These are phyloP conservation scores for Euphrasia arctica DNA, from an alignment of 305 asterid species.

Conservation along the genomic window DNA sequence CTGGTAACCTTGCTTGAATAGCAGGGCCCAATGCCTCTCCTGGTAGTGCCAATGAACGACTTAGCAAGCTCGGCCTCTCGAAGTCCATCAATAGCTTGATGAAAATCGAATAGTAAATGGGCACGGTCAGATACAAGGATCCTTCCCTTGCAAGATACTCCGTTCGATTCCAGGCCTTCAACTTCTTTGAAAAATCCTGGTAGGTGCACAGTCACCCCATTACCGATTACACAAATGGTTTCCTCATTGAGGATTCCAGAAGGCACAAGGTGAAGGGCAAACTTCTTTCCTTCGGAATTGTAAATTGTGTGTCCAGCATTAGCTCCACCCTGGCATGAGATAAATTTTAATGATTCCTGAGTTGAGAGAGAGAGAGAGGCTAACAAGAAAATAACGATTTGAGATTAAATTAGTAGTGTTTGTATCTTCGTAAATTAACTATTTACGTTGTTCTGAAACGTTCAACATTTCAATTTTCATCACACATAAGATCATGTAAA, in stretches of 20 bases:
- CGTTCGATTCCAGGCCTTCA: constrained; percentile 81
- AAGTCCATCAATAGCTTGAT: constrained; percentile 83
- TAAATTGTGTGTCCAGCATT: constrained; percentile 98
- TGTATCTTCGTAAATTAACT: too few relatives aligned
- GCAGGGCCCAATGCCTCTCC: constrained; percentile 94
- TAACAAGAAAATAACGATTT: not conserved
- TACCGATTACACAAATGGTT: constrained; percentile 81
- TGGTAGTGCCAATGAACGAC: constrained; percentile 90
- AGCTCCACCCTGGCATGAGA: constrained; percentile 74
- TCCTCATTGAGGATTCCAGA: constrained; percentile 91
- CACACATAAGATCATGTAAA: not conserved
- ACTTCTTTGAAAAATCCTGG: constrained; percentile 84
- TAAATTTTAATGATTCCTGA: constrained; percentile 11
- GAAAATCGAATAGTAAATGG: constrained; percentile 86
- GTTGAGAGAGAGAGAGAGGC: constrained; percentile 17
- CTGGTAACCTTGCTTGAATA: constrained; percentile 94
- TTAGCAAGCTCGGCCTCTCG: constrained; percentile 91
- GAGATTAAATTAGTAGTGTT: too few relatives aligned
- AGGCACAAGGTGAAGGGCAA: constrained; percentile 95
- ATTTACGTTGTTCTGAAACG: too few relatives aligned
- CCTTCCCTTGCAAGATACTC: constrained; percentile 83
- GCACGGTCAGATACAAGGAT: constrained; percentile 92
- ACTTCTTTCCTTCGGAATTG: constrained; percentile 91
- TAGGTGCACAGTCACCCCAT: constrained; percentile 94
- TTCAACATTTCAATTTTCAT: too few relatives aligned